phyloP scores from a whole-genome alignment of 2,329 filamentous ascomycete genomes.

The Alternaria ethzedia region DNA sequence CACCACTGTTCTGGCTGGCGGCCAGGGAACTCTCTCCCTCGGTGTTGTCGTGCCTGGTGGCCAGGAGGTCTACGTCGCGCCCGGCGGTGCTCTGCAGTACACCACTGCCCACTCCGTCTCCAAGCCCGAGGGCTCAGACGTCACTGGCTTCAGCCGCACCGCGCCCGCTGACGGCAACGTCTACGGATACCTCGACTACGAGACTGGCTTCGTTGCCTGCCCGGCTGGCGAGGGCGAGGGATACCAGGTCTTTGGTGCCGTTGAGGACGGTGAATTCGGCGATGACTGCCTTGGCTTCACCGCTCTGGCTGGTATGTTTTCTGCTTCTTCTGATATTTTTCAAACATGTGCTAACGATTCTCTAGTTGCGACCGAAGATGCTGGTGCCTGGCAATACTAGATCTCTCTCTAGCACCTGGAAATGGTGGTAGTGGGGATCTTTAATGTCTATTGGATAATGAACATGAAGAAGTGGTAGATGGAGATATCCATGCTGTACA shows the following conservation, averaged over 20 bases:
- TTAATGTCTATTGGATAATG: neutral
- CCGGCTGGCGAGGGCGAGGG: slow-evolving; percentile 29
- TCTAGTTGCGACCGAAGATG: slow-evolving; percentile 25
- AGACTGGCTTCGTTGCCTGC: slow-evolving; percentile 45
- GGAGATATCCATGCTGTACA: slow-evolving; percentile 14
- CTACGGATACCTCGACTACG: slow-evolving; percentile 38
- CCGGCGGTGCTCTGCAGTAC: slow-evolving; percentile 63
- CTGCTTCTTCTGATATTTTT: neutral
- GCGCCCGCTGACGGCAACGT: slow-evolving; percentile 18
- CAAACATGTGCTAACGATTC: neutral
- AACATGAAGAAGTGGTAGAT: neutral
- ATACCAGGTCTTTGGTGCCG: slow-evolving; percentile 45
- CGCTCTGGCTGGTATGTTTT: slow-evolving; percentile 39
- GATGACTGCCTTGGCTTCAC: slow-evolving; percentile 45
- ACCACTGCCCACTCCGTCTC: slow-evolving; percentile 61
- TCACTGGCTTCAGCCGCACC: slow-evolving; percentile 57
- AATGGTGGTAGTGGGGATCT: neutral
- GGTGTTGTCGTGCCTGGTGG: slow-evolving; percentile 66
- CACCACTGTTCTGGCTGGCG: slow-evolving; percentile 54
- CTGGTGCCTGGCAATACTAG: slow-evolving; percentile 49
- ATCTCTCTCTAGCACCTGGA: neutral
- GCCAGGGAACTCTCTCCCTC: slow-evolving; percentile 41
- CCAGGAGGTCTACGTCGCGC: slow-evolving; percentile 64
- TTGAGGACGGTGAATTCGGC: slow-evolving; percentile 23
- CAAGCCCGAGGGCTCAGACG: slow-evolving; percentile 59